phyloP scores from a whole-genome alignment of 2,329 filamentous ascomycete species.

The Tolypocladium capitatum region DNA sequence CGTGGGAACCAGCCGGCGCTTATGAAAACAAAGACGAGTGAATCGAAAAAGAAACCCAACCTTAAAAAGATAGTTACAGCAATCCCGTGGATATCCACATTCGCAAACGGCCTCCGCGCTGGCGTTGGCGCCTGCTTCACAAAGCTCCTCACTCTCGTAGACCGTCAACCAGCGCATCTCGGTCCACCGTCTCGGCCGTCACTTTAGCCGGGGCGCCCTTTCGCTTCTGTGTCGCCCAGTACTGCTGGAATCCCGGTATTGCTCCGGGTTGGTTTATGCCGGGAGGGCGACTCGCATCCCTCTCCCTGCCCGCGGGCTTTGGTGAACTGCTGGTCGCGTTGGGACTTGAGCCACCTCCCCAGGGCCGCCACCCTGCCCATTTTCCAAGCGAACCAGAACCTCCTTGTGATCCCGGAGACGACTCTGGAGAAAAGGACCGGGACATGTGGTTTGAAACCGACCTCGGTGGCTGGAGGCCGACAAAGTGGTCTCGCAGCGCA shows the following conservation, averaged over 20 bases:
- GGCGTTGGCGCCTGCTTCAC: background rate
- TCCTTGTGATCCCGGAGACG: slow-evolving; percentile 10
- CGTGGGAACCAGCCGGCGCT: background rate
- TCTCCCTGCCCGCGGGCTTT: slow-evolving; percentile 12
- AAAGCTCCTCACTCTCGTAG: slow-evolving; percentile 21
- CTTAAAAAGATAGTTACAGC: background rate
- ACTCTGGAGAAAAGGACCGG: slow-evolving; percentile 13
- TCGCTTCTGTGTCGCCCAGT: slow-evolving; percentile 35
- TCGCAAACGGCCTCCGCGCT: background rate
- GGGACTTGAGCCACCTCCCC: slow-evolving; percentile 17
- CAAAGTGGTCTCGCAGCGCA: slow-evolving; percentile 44
- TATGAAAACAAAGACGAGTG: background rate
- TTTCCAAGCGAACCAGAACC: slow-evolving; percentile 23
- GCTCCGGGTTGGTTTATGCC: slow-evolving; percentile 70
- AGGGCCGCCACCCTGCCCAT: slow-evolving; percentile 36
- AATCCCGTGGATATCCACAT: background rate
- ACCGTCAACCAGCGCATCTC: slow-evolving; percentile 46
- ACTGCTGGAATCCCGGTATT: slow-evolving; percentile 57
- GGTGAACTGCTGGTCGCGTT: slow-evolving; percentile 6
- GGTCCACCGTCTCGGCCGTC: slow-evolving; percentile 43
- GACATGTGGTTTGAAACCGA: slow-evolving; percentile 18
- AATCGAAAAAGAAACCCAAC: background rate
- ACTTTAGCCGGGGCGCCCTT: slow-evolving; percentile 42
- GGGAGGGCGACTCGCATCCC: slow-evolving; percentile 37
- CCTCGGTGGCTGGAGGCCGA: slow-evolving; percentile 21